Percentiles rank a stretch among this genome's conserved stretches.
These are phyloP conservation scores for Sphagnum magellanicum DNA, from an alignment of 228 moss, liverwort and hornwort genomes.

Conservation along the genomic window DNA sequence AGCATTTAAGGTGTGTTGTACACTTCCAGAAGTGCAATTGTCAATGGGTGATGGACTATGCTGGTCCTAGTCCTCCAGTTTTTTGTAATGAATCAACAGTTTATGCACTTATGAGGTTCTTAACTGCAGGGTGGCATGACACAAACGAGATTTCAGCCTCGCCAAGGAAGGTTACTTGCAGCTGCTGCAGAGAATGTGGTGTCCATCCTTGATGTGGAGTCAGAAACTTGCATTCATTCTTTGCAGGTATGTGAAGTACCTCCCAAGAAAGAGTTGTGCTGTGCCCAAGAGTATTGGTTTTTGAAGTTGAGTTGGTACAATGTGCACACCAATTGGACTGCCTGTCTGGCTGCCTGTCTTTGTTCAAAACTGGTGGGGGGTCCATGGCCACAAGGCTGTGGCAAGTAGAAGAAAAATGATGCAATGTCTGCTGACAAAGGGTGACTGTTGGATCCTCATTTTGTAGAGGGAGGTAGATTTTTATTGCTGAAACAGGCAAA, in stretches of 20 bases:
- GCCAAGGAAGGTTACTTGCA: slow-evolving; percentile 88
- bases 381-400: too few species aligned
- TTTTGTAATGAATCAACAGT: not conserved
- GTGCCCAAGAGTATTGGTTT: too few species aligned
- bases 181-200: slow-evolving; percentile 95
- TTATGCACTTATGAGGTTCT: not conserved
- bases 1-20: slow-evolving; percentile 69
- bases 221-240: slow-evolving; percentile 82
- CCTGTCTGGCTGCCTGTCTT: not conserved
- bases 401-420: too few species aligned
- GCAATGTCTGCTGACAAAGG: too few species aligned
- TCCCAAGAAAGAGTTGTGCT: not conserved
- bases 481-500: too few species aligned
- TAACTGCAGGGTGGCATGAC: slow-evolving; percentile 84
- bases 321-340: not conserved
- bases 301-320: not conserved
- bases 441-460: too few species aligned
- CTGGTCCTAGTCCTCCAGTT: too few species aligned
- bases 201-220: slow-evolving; percentile 93
- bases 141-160: slow-evolving; percentile 98
- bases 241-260: slow-evolving; percentile 49
- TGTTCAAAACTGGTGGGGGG: too few species aligned
- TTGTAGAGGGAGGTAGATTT: too few species aligned
- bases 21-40: too few species aligned
- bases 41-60: too few species aligned